Evolutionary conservation across 2,329 filamentous ascomycete species (phyloP).

Genomic region (Allantophomopsis lycopodina): DNA sequence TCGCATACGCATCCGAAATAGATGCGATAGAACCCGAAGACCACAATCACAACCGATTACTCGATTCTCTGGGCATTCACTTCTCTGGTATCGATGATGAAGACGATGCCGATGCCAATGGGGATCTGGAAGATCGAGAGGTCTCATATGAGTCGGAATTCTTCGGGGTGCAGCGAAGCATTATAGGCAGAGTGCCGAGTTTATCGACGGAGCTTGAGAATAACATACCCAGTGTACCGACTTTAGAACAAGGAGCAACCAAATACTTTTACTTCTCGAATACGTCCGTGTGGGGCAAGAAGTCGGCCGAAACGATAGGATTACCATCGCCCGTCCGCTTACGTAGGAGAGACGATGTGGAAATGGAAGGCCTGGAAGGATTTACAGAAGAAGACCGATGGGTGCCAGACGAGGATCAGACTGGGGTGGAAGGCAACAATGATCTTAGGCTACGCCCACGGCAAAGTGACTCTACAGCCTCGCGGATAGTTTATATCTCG

Average conservation of each 20-base stretch:
- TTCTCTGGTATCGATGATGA: constrained; percentile 11
- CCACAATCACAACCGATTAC: constrained; percentile 30
- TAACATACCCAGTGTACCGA: constrained; percentile 46
- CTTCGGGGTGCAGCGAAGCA: constrained; percentile 41
- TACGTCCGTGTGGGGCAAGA: constrained; percentile 32
- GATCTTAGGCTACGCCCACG: constrained; percentile 6
- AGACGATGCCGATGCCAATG: constrained; percentile 16
- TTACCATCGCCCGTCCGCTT: constrained; percentile 18
- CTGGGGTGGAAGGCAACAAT: constrained; percentile 3
- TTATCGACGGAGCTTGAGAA: constrained; percentile 38
- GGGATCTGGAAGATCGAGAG: constrained; percentile 17
- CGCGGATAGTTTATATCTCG: constrained; percentile 53
- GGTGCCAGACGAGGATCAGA: neutral
- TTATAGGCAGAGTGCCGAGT: constrained; percentile 45
- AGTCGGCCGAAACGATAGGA: constrained; percentile 19
- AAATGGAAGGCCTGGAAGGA: constrained; percentile 5
- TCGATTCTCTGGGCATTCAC: constrained; percentile 12
- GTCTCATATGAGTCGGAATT: constrained; percentile 47
- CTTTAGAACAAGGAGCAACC: constrained; percentile 47
- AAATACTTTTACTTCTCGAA: constrained; percentile 52
- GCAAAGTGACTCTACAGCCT: constrained; percentile 6
- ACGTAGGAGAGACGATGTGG: constrained; percentile 7
- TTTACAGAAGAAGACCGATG: constrained; percentile 1
- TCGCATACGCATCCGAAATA: constrained; percentile 49
- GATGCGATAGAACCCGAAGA: constrained; percentile 26